These are phyloP conservation scores for Solanum microdontum DNA, from an alignment of 257 asterid species.

Conservation along the genomic window DNA sequence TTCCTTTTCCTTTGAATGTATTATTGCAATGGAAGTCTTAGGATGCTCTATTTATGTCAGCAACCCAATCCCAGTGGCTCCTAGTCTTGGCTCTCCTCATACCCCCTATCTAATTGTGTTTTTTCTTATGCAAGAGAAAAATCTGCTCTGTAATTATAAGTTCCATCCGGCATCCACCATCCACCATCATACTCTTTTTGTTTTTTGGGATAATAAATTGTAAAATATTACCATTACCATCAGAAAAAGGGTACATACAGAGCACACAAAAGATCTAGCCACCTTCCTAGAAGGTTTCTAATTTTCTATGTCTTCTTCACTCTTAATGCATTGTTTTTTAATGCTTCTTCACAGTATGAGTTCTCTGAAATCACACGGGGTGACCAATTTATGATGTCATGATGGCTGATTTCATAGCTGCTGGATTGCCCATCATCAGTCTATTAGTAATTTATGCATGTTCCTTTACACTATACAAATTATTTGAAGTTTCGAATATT, in stretches of 20 bases:
- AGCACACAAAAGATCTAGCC: neutral
- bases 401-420: neutral
- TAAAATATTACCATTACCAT: neutral
- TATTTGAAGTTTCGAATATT: neutral
- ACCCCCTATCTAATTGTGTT: neutral
- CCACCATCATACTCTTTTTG: neutral
- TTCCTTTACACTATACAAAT: neutral
- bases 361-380: neutral
- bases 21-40: neutral
- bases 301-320: neutral
- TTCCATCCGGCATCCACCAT: neutral
- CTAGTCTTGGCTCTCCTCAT: neutral
- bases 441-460: neutral
- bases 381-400: neutral
- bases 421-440: neutral
- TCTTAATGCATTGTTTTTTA: neutral
- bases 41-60: neutral
- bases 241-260: neutral
- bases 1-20: neutral
- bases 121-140: neutral
- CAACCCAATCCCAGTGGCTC: neutral
- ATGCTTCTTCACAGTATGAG: neutral
- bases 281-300: neutral
- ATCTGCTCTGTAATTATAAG: neutral
- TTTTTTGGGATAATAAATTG: neutral